Evolutionary conservation across 2,329 filamentous ascomycete genomes (phyloP), one percentile per base, ranked within the genome.

Genomic region (Aspergillus luchuensis): DNA sequence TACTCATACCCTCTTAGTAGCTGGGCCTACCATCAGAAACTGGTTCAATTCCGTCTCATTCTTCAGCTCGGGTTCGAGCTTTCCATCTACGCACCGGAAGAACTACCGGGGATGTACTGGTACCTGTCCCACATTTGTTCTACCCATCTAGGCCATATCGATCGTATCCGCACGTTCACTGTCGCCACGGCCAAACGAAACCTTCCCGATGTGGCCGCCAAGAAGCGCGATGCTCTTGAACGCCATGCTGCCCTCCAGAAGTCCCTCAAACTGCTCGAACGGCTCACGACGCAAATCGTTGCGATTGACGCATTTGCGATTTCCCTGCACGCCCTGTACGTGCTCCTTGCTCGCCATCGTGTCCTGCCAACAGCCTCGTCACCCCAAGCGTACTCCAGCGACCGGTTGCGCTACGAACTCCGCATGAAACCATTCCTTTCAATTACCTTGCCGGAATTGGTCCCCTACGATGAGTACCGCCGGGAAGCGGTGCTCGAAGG

Each of bases 31-130:
- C 85, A 93, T 61, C 91, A 96, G 76, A 98, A 97, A 75, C 83
- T 97, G n/a, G 86, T 85, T 30, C 87, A 94, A 70, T 91, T 97
- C 84, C 89, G 94, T 72, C 90, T 88, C 81, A 89, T 96, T 49
- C 84, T 97, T 15, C 91, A 97, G 71, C 86, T 97, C 33, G 95
- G 96, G 11, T 98, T 99, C 74, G 95, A 99, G 76, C 87, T 97
- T 11, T 89, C 94, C 47, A 86, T 97, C 8, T 98, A 98, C 75
- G 88, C 94, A 56, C 84, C 87, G 0, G 90, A 96, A 73, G 95
- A 99, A 74, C 82, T 95, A 8, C 85, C 88, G 0, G 88, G 87
- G 23, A 96, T 97, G 90, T 98, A 98, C 75, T 95, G 90, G 87
- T 92, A 97, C 74, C 79, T 97, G 64, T 86, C 91, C 67, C 86